These are phyloP conservation scores for Vaccinium macrocarpon DNA, from an alignment of 148 eudicot species.

Conservation along the genomic window DNA sequence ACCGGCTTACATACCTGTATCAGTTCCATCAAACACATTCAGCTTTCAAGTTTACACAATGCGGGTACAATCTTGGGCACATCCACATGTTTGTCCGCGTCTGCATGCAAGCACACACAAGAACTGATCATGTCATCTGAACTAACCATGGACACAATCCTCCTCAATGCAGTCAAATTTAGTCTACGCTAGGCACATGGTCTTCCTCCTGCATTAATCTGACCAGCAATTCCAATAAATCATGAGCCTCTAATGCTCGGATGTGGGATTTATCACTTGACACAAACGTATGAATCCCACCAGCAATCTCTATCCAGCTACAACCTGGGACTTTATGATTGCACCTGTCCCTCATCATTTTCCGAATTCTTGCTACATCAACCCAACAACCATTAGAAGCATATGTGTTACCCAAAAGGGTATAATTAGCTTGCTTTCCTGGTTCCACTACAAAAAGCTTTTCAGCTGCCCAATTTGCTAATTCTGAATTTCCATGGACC, in stretches of 20 bases:
- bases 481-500: slow-evolving; percentile 43
- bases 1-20: slow-evolving; percentile 50
- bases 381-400: slow-evolving; percentile 60
- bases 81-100: neutral
- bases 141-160: neutral
- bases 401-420: slow-evolving; percentile 56
- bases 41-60: neutral
- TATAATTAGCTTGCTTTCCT: slow-evolving; percentile 41
- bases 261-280: slow-evolving; percentile 31
- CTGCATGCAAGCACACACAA: neutral
- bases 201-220: slow-evolving; percentile 27
- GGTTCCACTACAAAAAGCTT: slow-evolving; percentile 46
- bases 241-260: slow-evolving; percentile 19
- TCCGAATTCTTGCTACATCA: slow-evolving; percentile 52
- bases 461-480: slow-evolving; percentile 56
- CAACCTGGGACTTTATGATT: slow-evolving; percentile 50
- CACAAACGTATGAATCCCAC: slow-evolving; percentile 29
- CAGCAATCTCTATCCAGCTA: slow-evolving; percentile 54
- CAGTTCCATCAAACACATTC: slow-evolving; percentile 1
- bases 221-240: slow-evolving; percentile 20
- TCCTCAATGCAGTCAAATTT: neutral
- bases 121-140: neutral
- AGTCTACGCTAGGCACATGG: neutral
- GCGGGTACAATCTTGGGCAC: neutral
- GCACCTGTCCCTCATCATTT: slow-evolving; percentile 32